Percentiles rank a stretch among this genome's conserved stretches.
These are phyloP conservation scores for Pyrenochaeta sp. DNA, from an alignment of 2,329 filamentous ascomycete genomes.

Conservation along the genomic window DNA sequence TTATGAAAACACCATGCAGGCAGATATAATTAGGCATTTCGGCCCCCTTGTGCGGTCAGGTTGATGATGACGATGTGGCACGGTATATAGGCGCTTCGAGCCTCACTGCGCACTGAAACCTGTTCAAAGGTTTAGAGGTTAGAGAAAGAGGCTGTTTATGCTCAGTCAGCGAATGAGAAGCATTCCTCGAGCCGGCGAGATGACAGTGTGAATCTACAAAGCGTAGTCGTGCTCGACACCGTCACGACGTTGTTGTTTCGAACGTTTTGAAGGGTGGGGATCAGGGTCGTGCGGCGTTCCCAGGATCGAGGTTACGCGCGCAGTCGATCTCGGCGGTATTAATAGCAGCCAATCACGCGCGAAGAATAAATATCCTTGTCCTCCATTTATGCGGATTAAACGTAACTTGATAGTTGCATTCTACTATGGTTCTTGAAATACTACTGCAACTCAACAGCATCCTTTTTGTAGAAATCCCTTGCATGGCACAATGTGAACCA, in stretches of 20 bases:
- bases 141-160: slow-evolving; percentile 15
- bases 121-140: slow-evolving; percentile 4
- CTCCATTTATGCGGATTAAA: too few relatives aligned
- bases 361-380: slow-evolving; percentile 13
- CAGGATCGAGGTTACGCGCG: slow-evolving; percentile 25
- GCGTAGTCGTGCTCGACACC: slow-evolving; percentile 7
- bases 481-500: neutral
- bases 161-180: slow-evolving; percentile 12
- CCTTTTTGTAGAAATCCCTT: too few relatives aligned
- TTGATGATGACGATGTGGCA: slow-evolving; percentile 32
- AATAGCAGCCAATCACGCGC: slow-evolving; percentile 18
- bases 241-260: slow-evolving; percentile 9
- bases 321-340: slow-evolving; percentile 22
- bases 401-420: too few relatives aligned
- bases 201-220: slow-evolving; percentile 15
- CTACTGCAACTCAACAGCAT: neutral
- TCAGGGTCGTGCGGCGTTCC: slow-evolving; percentile 14
- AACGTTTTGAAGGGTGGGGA: slow-evolving; percentile 12
- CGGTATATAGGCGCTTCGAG: slow-evolving; percentile 33
- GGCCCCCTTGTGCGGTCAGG: slow-evolving; percentile 31
- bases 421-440: slow-evolving; percentile 5
- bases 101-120: slow-evolving; percentile 23
- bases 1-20: slow-evolving; percentile 28
- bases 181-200: neutral
- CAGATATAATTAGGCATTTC: slow-evolving; percentile 35